Percentiles rank a stretch among this genome's conserved stretches.
phyloP scores from a whole-genome alignment of 1,139 yeast genomes.

The Kodamaea derodonti region DNA sequence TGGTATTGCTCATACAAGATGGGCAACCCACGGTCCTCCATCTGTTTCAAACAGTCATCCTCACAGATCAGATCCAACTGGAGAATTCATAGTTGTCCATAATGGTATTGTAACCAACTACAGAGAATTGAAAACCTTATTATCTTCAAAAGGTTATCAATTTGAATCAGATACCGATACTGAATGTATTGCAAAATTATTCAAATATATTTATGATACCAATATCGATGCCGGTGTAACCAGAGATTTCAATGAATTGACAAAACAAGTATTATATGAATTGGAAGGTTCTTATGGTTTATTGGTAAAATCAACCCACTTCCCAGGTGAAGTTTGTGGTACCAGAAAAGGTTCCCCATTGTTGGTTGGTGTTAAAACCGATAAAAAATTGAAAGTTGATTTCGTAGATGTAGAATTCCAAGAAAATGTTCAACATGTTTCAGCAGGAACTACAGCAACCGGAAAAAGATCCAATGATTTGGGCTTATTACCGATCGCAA shows the following conservation, averaged over 20 bases:
- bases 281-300: constrained; percentile 98
- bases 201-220: constrained; percentile 84
- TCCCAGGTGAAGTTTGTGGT: constrained; percentile 94
- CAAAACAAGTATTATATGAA: constrained; percentile 88
- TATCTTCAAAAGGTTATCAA: constrained; percentile 70
- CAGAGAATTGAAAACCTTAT: constrained; percentile 81
- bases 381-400: constrained; percentile 91
- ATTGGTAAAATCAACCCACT: constrained; percentile 85
- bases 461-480: constrained; percentile 15
- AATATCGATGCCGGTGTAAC: constrained; percentile 61
- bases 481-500: constrained; percentile 37
- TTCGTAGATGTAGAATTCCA: constrained; percentile 98
- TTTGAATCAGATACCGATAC: constrained; percentile 97
- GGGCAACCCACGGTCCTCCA: constrained; percentile 99
- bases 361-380: constrained; percentile 95
- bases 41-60: constrained; percentile 89
- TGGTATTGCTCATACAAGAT: constrained; percentile 98
- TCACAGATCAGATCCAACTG: constrained; percentile 77
- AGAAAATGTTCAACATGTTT: constrained; percentile 27
- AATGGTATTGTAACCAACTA: constrained; percentile 98
- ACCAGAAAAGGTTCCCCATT: constrained; percentile 98
- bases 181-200: constrained; percentile 94
- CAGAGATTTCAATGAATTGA: constrained; percentile 84
- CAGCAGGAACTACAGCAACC: constrained; percentile 7
- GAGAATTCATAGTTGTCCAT: constrained; percentile 91